Percentiles rank a stretch among this genome's conserved stretches.
phyloP scores from a whole-genome alignment of 306 rosid species.

The Lathyrus tuberosus region DNA sequence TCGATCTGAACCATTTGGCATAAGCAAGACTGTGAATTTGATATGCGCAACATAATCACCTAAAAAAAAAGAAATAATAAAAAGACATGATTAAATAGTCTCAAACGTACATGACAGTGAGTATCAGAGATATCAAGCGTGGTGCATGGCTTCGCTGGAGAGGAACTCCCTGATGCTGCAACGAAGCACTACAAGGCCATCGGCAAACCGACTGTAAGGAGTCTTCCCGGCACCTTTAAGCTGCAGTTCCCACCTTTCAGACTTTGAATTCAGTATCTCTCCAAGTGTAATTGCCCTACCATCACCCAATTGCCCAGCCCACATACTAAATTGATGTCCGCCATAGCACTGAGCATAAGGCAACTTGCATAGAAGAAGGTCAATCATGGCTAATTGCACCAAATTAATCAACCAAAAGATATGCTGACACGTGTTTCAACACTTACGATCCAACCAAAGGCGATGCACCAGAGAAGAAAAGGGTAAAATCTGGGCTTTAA shows the following conservation, averaged over 20 bases:
- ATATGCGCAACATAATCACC: constrained; percentile 89
- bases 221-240: constrained; percentile 99
- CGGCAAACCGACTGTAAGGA: constrained; percentile 95
- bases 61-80: constrained; percentile 40
- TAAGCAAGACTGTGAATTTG: constrained; percentile 83
- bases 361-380: constrained; percentile 52
- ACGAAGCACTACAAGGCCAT: constrained; percentile 97
- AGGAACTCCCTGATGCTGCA: constrained; percentile 97
- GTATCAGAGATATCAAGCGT: constrained; percentile 30
- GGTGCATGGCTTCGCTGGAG: constrained; percentile 97
- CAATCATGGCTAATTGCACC: constrained; percentile 30
- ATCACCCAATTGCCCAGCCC: constrained; percentile 99
- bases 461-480: constrained; percentile 78
- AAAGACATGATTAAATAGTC: constrained; percentile 6
- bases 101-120: not conserved
- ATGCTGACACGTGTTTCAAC: constrained; percentile 25
- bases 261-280: constrained; percentile 77
- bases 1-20: constrained; percentile 96
- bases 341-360: constrained; percentile 99
- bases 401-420: constrained; percentile 8
- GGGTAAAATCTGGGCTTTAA: constrained; percentile 84
- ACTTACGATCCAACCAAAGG: constrained; percentile 89
- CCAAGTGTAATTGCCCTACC: constrained; percentile 97
- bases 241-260: constrained; percentile 95
- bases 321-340: constrained; percentile 97